Evolutionary conservation across 345 rosid species (phyloP).

Genomic region (Populus tremula): DNA sequence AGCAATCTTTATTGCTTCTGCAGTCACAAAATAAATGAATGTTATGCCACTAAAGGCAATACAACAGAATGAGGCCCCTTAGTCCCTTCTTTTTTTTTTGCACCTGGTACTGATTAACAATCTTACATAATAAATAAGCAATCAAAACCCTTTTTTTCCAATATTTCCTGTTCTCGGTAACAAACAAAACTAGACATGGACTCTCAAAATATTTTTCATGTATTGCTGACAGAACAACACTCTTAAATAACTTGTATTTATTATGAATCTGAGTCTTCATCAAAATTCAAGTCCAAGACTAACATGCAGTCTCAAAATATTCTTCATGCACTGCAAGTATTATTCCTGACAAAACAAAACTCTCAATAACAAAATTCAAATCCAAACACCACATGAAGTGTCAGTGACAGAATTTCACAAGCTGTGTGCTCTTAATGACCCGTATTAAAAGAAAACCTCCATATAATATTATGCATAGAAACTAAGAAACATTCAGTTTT

Average conservation of each 20-base stretch:
- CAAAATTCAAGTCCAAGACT: background rate
- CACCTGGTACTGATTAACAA: background rate
- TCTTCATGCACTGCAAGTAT: background rate
- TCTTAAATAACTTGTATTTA: background rate
- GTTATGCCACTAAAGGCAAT: background rate
- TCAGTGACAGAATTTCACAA: background rate
- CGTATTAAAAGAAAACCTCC: no score
- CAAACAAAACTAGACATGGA: background rate
- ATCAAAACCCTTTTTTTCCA: background rate
- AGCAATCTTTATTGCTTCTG: conserved; percentile 79
- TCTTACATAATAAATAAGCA: background rate
- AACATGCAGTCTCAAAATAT: background rate
- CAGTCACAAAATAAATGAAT: conserved; percentile 17
- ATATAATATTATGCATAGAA: no score
- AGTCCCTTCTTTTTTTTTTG: background rate
- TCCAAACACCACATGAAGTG: background rate
- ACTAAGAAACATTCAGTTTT: no score
- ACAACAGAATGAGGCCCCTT: conserved; percentile 4
- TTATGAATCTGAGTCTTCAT: background rate
- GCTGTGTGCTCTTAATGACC: no score
- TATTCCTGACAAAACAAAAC: background rate
- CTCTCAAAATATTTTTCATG: background rate
- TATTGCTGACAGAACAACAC: background rate
- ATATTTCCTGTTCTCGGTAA: background rate
- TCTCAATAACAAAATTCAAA: background rate